phyloP scores from a whole-genome alignment of 2,329 filamentous ascomycete genomes.

The Coniochaeta sp. region DNA sequence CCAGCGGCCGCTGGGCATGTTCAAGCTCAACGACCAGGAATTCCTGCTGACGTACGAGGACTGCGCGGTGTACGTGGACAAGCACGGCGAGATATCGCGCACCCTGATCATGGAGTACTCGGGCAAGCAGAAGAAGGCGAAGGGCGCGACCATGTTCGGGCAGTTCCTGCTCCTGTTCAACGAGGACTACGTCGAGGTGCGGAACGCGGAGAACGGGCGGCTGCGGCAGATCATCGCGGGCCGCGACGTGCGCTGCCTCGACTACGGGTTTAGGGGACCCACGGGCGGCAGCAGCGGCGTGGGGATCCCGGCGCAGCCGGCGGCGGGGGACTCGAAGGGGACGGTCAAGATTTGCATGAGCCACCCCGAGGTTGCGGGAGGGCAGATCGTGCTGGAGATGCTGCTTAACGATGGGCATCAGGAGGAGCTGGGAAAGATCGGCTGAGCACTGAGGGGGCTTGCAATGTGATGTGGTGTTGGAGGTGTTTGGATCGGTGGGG shows the following conservation, averaged over 20 bases:
- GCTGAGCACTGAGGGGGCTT: neutral
- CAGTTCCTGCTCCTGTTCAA: constrained; percentile 92
- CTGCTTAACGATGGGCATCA: constrained; percentile 80
- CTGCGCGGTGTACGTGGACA: constrained; percentile 96
- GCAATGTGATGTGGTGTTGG: neutral
- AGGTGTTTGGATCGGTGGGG: neutral
- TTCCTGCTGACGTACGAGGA: constrained; percentile 93
- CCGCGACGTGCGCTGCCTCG: constrained; percentile 80
- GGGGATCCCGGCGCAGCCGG: constrained; percentile 13
- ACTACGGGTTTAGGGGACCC: constrained; percentile 67
- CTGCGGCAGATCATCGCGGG: constrained; percentile 91
- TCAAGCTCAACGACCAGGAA: constrained; percentile 84
- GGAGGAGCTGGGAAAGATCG: constrained; percentile 29
- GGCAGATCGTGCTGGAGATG: constrained; percentile 87
- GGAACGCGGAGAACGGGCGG: constrained; percentile 92
- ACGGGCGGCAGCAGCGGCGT: constrained; percentile 31
- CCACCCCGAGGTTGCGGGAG: constrained; percentile 77
- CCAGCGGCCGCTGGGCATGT: constrained; percentile 89
- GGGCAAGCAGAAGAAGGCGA: constrained; percentile 73
- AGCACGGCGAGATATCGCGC: constrained; percentile 90
- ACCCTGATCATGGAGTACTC: constrained; percentile 98
- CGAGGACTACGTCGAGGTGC: constrained; percentile 91
- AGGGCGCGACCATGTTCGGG: constrained; percentile 80
- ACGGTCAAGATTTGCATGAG: constrained; percentile 94
- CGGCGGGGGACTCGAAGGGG: constrained; percentile 45